Conservation (phyloP, 495 filamentous ascomycete species). For the Sordaria brevicollis region DNA sequence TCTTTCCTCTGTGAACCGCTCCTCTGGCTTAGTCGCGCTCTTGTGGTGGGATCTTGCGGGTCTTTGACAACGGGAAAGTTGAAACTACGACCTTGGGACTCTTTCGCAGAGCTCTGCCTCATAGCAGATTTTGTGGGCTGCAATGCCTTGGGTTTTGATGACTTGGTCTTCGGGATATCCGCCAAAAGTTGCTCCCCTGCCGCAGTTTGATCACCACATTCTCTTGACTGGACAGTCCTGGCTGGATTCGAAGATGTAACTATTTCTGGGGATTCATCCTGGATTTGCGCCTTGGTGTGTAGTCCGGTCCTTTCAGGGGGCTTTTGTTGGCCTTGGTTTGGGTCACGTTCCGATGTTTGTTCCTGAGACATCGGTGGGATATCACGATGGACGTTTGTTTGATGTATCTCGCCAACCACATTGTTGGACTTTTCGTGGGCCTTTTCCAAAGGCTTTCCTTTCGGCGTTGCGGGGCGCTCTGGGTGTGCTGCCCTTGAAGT, state of each 20-base stretch:
- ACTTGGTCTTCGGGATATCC: background rate
- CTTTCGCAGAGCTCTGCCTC: constrained; percentile 10
- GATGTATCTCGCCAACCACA: background rate
- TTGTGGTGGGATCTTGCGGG: constrained; percentile 53
- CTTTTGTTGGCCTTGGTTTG: background rate
- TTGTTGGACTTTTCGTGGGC: background rate
- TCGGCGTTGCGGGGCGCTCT: background rate
- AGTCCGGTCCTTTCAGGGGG: background rate
- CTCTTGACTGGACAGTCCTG: background rate
- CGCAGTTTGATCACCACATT: background rate
- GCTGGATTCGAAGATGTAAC: background rate
- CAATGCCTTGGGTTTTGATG: constrained; percentile 2
- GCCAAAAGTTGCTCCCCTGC: background rate
- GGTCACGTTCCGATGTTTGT: background rate
- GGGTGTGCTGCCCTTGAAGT: background rate
- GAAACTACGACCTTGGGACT: constrained; percentile 30
- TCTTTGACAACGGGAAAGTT: constrained; percentile 75
- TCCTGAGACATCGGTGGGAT: background rate
- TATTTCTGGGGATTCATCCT: background rate
- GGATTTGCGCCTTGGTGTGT: background rate
- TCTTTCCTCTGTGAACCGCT: constrained; percentile 35
- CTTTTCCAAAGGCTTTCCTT: background rate
- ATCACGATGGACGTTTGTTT: background rate
- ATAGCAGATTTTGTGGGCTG: constrained; percentile 10
- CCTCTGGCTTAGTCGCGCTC: constrained; percentile 58